A percentile compares a stretch with the other conserved stretches of the same genome.
Conservation (phyloP, 108 stramenopile species). For the Mediolabrus comicus region DNA sequence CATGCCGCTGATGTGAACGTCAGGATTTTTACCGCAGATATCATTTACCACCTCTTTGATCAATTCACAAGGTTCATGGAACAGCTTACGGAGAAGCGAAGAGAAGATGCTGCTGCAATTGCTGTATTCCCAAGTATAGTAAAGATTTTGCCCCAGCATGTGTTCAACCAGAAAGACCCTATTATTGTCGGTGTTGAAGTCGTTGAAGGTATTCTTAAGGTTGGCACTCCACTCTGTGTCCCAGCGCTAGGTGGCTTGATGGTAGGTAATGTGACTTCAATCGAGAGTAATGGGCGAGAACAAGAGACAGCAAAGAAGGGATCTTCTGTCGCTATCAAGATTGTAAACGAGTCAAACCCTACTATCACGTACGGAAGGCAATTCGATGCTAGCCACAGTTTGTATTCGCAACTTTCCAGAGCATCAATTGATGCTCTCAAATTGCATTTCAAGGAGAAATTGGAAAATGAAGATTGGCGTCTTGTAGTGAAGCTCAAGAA, state of each 20-base stretch:
- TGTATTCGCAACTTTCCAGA: slow-evolving; percentile 92
- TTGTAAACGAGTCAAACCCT: slow-evolving; percentile 92
- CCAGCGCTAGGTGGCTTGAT: slow-evolving; percentile 88
- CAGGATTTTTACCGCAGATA: slow-evolving; percentile 98
- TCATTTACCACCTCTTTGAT: slow-evolving; percentile 99
- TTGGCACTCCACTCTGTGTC: slow-evolving; percentile 97
- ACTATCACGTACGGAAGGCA: slow-evolving; percentile 97
- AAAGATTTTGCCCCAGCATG: slow-evolving; percentile 94
- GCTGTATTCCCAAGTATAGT: slow-evolving; percentile 90
- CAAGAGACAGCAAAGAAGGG: slow-evolving; percentile 92
- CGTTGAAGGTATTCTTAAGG: slow-evolving; percentile 93
- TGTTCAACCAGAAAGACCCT: slow-evolving; percentile 99
- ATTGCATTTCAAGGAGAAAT: slow-evolving; percentile 95
- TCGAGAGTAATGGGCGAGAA: slow-evolving; percentile 91
- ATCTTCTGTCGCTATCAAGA: slow-evolving; percentile 88
- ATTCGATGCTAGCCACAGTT: slow-evolving; percentile 90
- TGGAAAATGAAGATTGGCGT: slow-evolving; percentile 95
- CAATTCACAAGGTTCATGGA: slow-evolving; percentile 95
- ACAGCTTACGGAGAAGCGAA: slow-evolving; percentile 68
- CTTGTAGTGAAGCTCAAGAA: slow-evolving; percentile 98
- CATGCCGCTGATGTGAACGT: slow-evolving; percentile 92
- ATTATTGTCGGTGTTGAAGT: slow-evolving; percentile 98
- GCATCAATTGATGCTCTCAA: slow-evolving; percentile 98
- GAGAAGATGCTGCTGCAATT: slow-evolving; percentile 82
- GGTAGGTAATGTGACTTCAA: slow-evolving; percentile 93